Percentiles rank a stretch among this genome's conserved stretches.
These are phyloP conservation scores for Massospora cicadina DNA, from an alignment of 371 early-diverging fungal genomes.

Conservation along the genomic window DNA sequence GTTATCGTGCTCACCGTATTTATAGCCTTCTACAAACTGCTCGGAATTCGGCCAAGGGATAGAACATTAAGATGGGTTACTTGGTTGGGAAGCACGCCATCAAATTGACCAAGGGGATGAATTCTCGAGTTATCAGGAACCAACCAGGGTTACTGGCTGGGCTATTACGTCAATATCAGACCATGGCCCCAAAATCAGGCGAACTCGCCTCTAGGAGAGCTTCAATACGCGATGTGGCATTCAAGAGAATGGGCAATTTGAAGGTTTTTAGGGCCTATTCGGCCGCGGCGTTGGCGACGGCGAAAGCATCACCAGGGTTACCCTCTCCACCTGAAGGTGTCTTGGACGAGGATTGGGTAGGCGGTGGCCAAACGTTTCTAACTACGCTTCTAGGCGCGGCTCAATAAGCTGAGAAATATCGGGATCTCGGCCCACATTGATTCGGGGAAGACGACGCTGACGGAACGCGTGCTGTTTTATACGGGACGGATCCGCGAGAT, in stretches of 20 bases:
- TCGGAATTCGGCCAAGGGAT: too few species aligned
- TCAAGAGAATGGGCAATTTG: neutral
- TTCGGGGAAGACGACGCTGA: conserved; percentile 93
- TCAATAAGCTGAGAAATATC: conserved; percentile 68
- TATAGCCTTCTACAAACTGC: too few species aligned
- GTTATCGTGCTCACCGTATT: too few species aligned
- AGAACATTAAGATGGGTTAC: too few species aligned
- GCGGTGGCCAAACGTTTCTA: neutral
- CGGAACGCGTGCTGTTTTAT: conserved; percentile 91
- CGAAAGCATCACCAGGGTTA: neutral
- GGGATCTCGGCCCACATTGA: conserved; percentile 99
- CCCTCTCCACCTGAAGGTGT: conserved; percentile 3
- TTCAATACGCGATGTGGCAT: too few species aligned
- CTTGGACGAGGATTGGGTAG: conserved; percentile 8
- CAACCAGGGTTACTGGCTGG: too few species aligned
- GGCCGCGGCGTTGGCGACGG: neutral
- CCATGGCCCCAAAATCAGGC: too few species aligned
- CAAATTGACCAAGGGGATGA: too few species aligned
- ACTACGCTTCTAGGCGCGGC: conserved; percentile 22
- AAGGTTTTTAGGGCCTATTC: neutral
- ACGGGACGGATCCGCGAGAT: conserved; percentile 92
- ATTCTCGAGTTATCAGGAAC: too few species aligned
- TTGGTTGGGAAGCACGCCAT: too few species aligned
- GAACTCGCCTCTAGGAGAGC: too few species aligned
- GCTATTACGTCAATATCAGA: too few species aligned